These are phyloP conservation scores for Posidonia oceanica DNA, from an alignment of 116 monocot species.

Conservation along the genomic window DNA sequence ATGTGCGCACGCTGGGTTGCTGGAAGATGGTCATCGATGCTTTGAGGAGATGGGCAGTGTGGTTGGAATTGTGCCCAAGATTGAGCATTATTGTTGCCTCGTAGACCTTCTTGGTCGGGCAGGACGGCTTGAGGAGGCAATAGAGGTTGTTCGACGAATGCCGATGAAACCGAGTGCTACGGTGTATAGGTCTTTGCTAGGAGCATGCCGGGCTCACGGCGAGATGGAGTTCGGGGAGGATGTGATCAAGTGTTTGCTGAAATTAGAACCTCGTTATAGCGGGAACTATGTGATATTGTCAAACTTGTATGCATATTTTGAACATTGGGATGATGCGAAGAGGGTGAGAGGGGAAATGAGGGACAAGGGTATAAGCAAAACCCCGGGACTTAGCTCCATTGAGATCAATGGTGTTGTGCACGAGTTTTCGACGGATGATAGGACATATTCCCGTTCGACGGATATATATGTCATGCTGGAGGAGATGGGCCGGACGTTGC, in stretches of 20 bases:
- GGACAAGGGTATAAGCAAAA: slow-evolving; percentile 29
- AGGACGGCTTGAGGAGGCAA: slow-evolving; percentile 33
- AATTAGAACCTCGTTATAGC: slow-evolving; percentile 26
- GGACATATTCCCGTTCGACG: slow-evolving; percentile 8
- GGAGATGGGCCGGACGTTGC: slow-evolving; percentile 10
- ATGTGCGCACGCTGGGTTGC: slow-evolving; percentile 36
- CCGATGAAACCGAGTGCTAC: slow-evolving; percentile 26
- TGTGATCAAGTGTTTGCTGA: slow-evolving; percentile 9
- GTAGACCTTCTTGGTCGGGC: slow-evolving; percentile 44
- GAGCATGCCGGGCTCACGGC: slow-evolving; percentile 22
- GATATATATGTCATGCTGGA: slow-evolving; percentile 28
- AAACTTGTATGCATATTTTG: slow-evolving; percentile 32
- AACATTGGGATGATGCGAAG: slow-evolving; percentile 34
- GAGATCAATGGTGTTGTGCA: slow-evolving; percentile 37
- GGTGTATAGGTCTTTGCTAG: slow-evolving; percentile 27
- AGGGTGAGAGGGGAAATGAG: slow-evolving; percentile 36
- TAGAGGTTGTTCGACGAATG: slow-evolving; percentile 19
- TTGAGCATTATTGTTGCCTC: slow-evolving; percentile 47
- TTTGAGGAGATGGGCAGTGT: slow-evolving; percentile 20
- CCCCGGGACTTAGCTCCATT: slow-evolving; percentile 34
- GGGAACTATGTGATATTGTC: slow-evolving; percentile 43
- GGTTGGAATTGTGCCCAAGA: slow-evolving; percentile 24
- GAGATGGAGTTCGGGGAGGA: slow-evolving; percentile 11
- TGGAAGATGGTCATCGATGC: slow-evolving; percentile 24
- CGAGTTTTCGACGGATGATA: slow-evolving; percentile 35